Evolutionary conservation across 1,284 basidiomycete species (phyloP), one percentile per base, ranked within the genome.

Genomic region (Fomitopsis palustris): DNA sequence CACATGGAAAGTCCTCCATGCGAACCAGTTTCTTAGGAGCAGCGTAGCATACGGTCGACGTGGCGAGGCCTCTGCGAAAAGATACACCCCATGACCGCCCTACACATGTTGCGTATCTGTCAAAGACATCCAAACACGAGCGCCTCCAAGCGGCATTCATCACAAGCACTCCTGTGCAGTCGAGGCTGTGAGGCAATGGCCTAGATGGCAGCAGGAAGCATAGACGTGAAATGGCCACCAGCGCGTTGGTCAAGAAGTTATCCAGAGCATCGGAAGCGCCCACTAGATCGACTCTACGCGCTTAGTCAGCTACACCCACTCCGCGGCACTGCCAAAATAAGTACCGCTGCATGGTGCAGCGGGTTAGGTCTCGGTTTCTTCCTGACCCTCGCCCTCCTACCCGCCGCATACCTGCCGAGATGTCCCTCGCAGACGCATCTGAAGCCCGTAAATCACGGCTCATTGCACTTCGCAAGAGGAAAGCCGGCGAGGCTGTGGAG

Each of bases 401-500:
- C 23, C 21, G 10, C 38, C 16, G 25, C 45, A 4, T 19, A 14
- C 35, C 31, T 27, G n/a, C 23, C 41, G 27, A 63, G 47, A 93
- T 93, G 83, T 92, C 92, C 61, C 83, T 98, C 51, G 91, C 88
- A 61, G 90, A 90, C 64, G 88, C 87, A 8, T 87, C 92, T 9
- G 90, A 93, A 64, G 87, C 87, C n/a, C 84, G 95, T 54, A 96
- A 96, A 73, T 86, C 87, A 56, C 88, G 95, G 61, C 79, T 98
- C 2, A 75, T 87, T 42, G 93, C 94, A 1, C 81, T 98, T 43
- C 84, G 90, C 63, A 88, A 85, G 71, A 81, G 87, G 62, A 96
- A 94, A 70, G 84, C 84, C 2, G 90, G 87, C 2, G 83, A 83
- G 56, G 74, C 70, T 27, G 70, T 65, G 21, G 69, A 60, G 21